These are phyloP conservation scores for Sonneratia caseolaris DNA, from an alignment of 345 rosid genomes.

Conservation along the genomic window DNA sequence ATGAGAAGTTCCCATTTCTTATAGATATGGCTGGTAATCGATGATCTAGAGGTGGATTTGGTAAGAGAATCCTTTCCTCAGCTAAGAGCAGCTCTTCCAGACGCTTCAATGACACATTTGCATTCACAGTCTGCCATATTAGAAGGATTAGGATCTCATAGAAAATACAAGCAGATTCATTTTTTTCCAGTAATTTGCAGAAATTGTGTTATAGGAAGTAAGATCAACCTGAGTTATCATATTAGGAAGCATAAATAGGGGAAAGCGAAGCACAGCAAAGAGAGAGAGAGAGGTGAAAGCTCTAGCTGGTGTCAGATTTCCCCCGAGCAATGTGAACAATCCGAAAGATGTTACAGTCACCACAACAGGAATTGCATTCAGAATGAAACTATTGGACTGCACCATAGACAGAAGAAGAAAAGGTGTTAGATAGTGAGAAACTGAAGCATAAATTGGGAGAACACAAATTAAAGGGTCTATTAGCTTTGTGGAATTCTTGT, in stretches of 20 bases:
- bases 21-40: constrained; percentile 69
- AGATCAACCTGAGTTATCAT: constrained; percentile 77
- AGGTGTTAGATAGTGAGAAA: not conserved
- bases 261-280: constrained; percentile 94
- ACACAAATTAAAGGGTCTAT: not conserved
- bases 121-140: constrained; percentile 64
- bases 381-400: constrained; percentile 76
- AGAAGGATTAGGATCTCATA: constrained; percentile 14
- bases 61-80: constrained; percentile 89
- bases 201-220: not conserved
- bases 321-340: constrained; percentile 91
- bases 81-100: constrained; percentile 82
- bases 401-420: constrained; percentile 19
- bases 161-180: not conserved
- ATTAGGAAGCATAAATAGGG: constrained; percentile 91
- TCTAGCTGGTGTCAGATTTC: constrained; percentile 93
- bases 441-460: not conserved
- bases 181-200: not conserved
- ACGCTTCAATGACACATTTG: constrained; percentile 89
- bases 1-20: constrained; percentile 78
- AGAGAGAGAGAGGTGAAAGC: constrained; percentile 95
- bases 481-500: not conserved
- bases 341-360: constrained; percentile 93
- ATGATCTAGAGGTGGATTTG: constrained; percentile 76
- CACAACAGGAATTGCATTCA: constrained; percentile 84